Base-by-base conservation (phyloP, 345 rosid species). In the Ailanthus altissimus region DNA sequence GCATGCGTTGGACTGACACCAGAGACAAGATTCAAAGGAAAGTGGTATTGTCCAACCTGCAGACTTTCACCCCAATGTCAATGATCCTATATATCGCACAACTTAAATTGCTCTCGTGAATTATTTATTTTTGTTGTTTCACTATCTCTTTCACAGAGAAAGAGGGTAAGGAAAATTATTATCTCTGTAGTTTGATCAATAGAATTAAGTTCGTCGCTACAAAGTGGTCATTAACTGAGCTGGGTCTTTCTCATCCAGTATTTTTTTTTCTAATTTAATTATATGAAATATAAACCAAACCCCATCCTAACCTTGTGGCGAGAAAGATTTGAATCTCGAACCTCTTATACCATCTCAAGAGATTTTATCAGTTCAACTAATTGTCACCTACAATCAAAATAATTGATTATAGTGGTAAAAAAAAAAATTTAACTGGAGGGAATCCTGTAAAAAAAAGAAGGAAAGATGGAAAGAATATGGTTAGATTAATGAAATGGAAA, bases 31-130 rank as follows among this genome's bases (percentile, higher is more conserved):
- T 96, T 96, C 85, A 93, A 88, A 88, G 99, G 97, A 62, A 96
- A 96, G 80, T 96, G 99, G 99, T 96, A 89, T 75, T 96, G 99
- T 83, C 98, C 98, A 42, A 94, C 99, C 62, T 96, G 99, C 86
- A 91, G 86, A 77, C 23, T 78, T 67, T 88, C 84, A 20, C 91
- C 94, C 5, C 91, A 86, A n/a, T 82, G 84, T 72, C 90, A 86
- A 73, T 87, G 81, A 78, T 69, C 56, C 16, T 54, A 62, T 65
- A 12, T 23, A 61, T 70, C 50, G 21, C 68, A 14, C 9, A 16
- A 72, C 36, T 45, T 15, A 7, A 43, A 23, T 15, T 46, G 64
- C 49, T 70, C 8, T 47, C 16, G 72, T 36, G 63, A 74, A 43
- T 61, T 42, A 49, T 74, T 74, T 38, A 21, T 74, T 36, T 32